Base-by-base conservation (phyloP, 2,329 filamentous ascomycete genomes). In the Hypomyces rosellus region DNA sequence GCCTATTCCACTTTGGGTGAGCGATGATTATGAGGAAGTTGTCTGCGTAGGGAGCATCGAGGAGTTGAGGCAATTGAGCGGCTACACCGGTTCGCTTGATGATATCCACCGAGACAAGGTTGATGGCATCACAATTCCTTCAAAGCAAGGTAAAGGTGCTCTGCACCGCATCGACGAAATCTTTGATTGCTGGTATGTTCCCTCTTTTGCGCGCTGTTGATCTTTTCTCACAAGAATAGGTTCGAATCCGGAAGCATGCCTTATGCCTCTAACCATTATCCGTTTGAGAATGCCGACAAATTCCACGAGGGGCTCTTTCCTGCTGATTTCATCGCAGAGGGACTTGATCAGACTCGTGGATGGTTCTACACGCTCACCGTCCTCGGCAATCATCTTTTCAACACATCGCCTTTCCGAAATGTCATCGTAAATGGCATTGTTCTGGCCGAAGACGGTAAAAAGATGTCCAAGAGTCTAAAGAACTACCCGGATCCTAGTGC, bases 291-390 rank as follows among this genome's bases (percentile, higher is more conserved):
- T 63, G 81, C 84, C 59, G 88, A 91, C 11, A 79, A 84, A 53
- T 92, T 96, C 56, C 78, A 89, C 59, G 80, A 84, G 20, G 20
- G 20, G 57, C 83, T 81, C 3, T 96, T 95, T 73, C 91, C 91
- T 0, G 91, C 87, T 60, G 89, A 96, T 65, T 96, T 96, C 69
- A 95, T 96, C 62, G 89, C 91, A 0, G 90, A 96, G 66, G 90
- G 90, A 58, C 74, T 95, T 42, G 91, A 96, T 65, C 92, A 96
- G 72, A 96, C 91, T 18, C 82, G 91, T 62, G 92, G 92, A 45
- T 97, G 92, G 92, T 97, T 96, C 71, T 96, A 97, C 67, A 96
- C 91, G 2, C 72, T 96, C 54, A 82, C 88, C 16, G 89, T 96
- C 9, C 74, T 97, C 43, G 91, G 91, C 34, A 93, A 88, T 7